Conservation (phyloP, 345 rosid species). For the Pseudoturritis turrita region DNA sequence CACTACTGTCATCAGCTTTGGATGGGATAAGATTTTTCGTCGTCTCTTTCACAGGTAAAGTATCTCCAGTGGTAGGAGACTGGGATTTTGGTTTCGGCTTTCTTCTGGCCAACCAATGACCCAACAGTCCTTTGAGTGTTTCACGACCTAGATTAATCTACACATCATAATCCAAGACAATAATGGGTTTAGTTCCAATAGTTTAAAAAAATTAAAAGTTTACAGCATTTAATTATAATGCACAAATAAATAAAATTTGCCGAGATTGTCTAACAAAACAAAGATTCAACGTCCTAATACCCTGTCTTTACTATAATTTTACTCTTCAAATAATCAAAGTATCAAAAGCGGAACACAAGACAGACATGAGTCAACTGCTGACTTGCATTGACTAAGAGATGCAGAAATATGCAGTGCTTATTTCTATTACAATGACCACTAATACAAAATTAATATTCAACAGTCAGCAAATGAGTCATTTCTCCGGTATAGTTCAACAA, state of each 20-base stretch:
- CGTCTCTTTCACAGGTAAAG: conserved; percentile 58
- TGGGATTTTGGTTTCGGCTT: conserved; percentile 67
- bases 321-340: too few species aligned
- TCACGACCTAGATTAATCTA: conserved; percentile 98
- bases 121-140: conserved; percentile 88
- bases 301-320: too few species aligned
- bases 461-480: neutral
- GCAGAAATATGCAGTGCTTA: neutral
- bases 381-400: too few species aligned
- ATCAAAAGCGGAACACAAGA: too few species aligned
- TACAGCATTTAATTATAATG: neutral
- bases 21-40: conserved; percentile 50
- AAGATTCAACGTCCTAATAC: too few species aligned
- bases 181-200: neutral
- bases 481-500: neutral
- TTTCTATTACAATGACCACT: too few species aligned
- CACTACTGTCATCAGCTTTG: conserved; percentile 59
- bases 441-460: too few species aligned
- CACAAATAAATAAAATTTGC: neutral
- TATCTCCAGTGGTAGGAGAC: conserved; percentile 66
- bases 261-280: too few species aligned
- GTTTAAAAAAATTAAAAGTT: neutral
- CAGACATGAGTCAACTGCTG: too few species aligned
- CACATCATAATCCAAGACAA: conserved; percentile 20
- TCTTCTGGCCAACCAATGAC: conserved; percentile 85